phyloP scores from a whole-genome alignment of 768 basidiomycete genomes.

The Pisolithus tinctorius region DNA sequence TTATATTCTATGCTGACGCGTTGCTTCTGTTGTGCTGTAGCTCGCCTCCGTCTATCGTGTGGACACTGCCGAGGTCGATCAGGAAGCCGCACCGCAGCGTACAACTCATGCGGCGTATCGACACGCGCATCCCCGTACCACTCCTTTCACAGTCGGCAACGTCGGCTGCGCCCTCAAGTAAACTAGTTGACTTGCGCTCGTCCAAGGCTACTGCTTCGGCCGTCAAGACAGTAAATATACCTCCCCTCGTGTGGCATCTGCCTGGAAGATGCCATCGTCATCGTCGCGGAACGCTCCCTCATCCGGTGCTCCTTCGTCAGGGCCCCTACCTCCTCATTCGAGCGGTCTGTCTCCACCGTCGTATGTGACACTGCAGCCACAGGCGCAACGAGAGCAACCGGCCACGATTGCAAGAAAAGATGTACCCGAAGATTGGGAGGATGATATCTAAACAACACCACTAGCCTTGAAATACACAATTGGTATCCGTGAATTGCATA shows the following conservation, averaged over 20 bases:
- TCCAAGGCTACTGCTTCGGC: slow-evolving; percentile 1
- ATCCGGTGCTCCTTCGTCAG: background rate
- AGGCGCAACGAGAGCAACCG: slow-evolving; percentile 9
- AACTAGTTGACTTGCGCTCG: slow-evolving; percentile 49
- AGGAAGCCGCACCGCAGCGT: slow-evolving; percentile 85
- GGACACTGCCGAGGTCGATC: slow-evolving; percentile 82
- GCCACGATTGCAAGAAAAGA: slow-evolving; percentile 6
- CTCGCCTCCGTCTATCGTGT: slow-evolving; percentile 77
- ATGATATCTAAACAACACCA: slow-evolving; percentile 30
- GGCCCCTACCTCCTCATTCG: background rate
- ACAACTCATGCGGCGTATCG: slow-evolving; percentile 73
- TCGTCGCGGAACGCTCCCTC: background rate
- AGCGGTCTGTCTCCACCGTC: background rate
- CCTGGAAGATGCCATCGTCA: background rate
- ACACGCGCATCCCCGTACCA: slow-evolving; percentile 72
- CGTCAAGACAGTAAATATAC: slow-evolving; percentile 14
- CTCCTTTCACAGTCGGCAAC: slow-evolving; percentile 49
- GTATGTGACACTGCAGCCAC: slow-evolving; percentile 19
- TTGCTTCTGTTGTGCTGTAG: slow-evolving; percentile 24
- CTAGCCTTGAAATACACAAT: slow-evolving; percentile 2
- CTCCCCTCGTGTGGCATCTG: background rate
- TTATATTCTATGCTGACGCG: background rate
- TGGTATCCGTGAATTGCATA: no score
- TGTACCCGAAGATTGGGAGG: slow-evolving; percentile 54
- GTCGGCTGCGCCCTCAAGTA: slow-evolving; percentile 39